Conservation (phyloP, 2,329 filamentous ascomycete genomes). For the Paracoccidioides lutzii region DNA sequence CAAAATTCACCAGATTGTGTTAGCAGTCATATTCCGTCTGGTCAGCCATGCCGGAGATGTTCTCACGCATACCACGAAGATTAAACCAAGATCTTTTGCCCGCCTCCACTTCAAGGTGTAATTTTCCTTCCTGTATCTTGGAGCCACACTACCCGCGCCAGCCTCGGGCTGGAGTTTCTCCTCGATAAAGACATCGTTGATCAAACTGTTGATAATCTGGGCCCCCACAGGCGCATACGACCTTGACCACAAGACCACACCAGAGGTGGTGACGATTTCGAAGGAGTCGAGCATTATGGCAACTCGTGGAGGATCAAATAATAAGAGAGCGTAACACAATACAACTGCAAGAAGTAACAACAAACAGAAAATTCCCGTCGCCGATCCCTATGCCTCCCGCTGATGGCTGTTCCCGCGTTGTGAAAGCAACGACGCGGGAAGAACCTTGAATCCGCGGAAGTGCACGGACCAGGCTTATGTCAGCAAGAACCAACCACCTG, state of each 20-base stretch:
- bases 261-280: slow-evolving; percentile 89
- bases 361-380: not conserved
- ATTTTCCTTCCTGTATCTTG: slow-evolving; percentile 76
- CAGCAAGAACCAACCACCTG: not conserved
- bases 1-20: not conserved
- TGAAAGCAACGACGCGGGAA: too few species aligned
- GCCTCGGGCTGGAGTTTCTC: slow-evolving; percentile 57
- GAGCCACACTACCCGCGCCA: slow-evolving; percentile 48
- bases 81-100: slow-evolving; percentile 81
- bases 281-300: slow-evolving; percentile 79
- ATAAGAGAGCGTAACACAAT: not conserved
- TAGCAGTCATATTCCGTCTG: slow-evolving; percentile 1
- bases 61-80: slow-evolving; percentile 64
- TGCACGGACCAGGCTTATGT: not conserved
- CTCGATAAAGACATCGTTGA: slow-evolving; percentile 94
- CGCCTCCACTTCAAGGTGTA: slow-evolving; percentile 92
- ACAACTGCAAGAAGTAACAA: not conserved
- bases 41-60: not conserved
- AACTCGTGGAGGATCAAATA: not conserved
- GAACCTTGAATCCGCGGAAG: not conserved
- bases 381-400: not conserved
- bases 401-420: not conserved
- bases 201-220: slow-evolving; percentile 82
- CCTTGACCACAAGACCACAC: slow-evolving; percentile 92
- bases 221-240: slow-evolving; percentile 68